Percentiles rank a stretch among this genome's conserved stretches.
phyloP scores from a whole-genome alignment of 1,284 basidiomycete genomes.

The Ceratobasidium sp. region DNA sequence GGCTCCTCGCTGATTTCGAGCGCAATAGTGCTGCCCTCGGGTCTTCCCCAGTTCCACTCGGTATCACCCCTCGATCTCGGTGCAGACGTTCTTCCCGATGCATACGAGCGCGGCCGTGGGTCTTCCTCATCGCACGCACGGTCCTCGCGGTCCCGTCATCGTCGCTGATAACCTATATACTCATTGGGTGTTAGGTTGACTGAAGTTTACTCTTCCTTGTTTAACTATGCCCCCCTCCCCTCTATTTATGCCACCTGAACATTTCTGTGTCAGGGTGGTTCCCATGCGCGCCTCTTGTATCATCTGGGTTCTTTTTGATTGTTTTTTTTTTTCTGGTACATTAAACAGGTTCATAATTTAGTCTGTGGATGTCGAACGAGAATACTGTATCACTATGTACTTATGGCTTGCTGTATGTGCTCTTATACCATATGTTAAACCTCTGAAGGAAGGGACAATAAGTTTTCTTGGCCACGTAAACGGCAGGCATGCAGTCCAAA shows the following conservation, averaged over 20 bases:
- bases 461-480: neutral
- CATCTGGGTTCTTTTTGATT: neutral
- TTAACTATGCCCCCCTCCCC: neutral
- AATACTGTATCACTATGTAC: slow-evolving; percentile 11
- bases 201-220: neutral
- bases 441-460: neutral
- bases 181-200: neutral
- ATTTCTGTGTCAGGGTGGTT: neutral
- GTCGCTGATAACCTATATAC: neutral
- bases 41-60: slow-evolving; percentile 11
- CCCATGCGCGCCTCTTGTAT: neutral
- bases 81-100: neutral
- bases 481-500: neutral
- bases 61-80: slow-evolving; percentile 4
- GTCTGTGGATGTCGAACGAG: neutral
- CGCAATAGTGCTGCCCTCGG: slow-evolving; percentile 1
- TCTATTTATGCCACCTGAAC: neutral
- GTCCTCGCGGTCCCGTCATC: slow-evolving; percentile 18
- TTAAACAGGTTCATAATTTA: neutral
- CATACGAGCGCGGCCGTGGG: neutral
- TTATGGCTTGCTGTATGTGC: neutral
- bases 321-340: neutral
- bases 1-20: neutral
- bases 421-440: neutral
- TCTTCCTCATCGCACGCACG: neutral